These are phyloP conservation scores for Cicer cuneatum DNA, from an alignment of 306 rosid species.

Conservation along the genomic window DNA sequence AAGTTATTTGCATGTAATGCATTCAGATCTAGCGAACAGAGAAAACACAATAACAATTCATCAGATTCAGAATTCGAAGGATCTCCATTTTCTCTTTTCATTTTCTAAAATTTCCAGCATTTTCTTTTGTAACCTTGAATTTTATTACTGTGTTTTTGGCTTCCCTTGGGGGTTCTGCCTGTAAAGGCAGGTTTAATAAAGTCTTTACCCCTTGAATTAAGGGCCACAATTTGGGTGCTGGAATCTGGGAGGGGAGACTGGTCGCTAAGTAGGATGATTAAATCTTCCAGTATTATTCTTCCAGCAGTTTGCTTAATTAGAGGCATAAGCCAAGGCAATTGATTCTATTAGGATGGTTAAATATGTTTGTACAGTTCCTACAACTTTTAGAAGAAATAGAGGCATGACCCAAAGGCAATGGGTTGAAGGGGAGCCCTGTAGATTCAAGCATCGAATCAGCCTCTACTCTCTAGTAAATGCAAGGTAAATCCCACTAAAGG, in stretches of 20 bases:
- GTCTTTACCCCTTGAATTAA: not conserved
- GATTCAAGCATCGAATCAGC: too few relatives aligned
- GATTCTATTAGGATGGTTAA: not conserved
- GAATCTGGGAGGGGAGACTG: not conserved
- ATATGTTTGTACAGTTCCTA: not conserved
- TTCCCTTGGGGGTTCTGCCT: constrained; percentile 2
- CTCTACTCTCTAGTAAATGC: not conserved
- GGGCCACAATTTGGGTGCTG: constrained; percentile 6
- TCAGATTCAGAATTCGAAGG: constrained; percentile 15
- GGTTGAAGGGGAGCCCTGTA: too few relatives aligned
- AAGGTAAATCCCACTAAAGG: not conserved
- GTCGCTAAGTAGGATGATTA: not conserved
- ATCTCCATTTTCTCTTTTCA: constrained; percentile 23
- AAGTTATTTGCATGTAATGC: not conserved
- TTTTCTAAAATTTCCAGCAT: not conserved
- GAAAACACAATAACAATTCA: constrained; percentile 2
- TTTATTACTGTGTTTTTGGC: not conserved
- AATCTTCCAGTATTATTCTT: not conserved
- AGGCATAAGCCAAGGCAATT: constrained; percentile 9
- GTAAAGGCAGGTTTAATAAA: constrained; percentile 15
- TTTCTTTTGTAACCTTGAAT: constrained; percentile 2
- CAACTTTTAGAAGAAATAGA: not conserved
- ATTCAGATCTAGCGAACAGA: not conserved
- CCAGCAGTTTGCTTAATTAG: not conserved
- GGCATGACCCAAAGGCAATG: not conserved